Evolutionary conservation across 2,329 filamentous ascomycete genomes (phyloP), one percentile per base, ranked within the genome.

Genomic region (Juglanconis oblonga): DNA sequence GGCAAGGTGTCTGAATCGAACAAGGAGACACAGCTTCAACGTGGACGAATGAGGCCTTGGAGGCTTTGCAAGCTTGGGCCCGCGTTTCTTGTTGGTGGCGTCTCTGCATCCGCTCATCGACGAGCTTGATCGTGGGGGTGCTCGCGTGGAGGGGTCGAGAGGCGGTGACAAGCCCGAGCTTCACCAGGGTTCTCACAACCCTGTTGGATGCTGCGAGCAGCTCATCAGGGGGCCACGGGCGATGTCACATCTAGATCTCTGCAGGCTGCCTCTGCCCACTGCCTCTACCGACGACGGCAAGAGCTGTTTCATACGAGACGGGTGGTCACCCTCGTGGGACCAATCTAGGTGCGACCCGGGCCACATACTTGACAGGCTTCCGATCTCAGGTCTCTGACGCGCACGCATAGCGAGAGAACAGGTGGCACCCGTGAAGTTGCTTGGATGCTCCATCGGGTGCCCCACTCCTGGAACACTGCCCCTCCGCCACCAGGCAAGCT

Each of bases 21-120:
- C 44, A 57, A 52, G 58, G 54, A 56, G 45, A 56, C 54, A 57
- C 55, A 61, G 54, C 47, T 49, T 55, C 49, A 54, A 61, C 49
- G 54, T 63, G 58, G 49, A 59, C 54, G 47, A 58, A 55, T 61
- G 51, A 55, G 49, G 44, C 50, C 45, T 11, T 36, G 6, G 10
- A 33, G 10, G 9, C n/a, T 7, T 45, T 55, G 57, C 52, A 47
- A 50, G 44, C 40, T 31, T 50, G 47, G 45, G 29, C 40, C 13
- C 5, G 36, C 52, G 49, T 24, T 55, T 44, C 53, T 52, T 32
- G 8, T 31, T 44, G 57, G 42, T 54, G 45, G 44, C 42, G 51
- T 52, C 35, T 48, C 48, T 32, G 35, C 44, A 32, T 42, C 32
- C 33, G 44, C 49, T 42, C 40, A 45, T 53, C 51, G 49, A 51